Evolutionary conservation across 768 basidiomycete genomes (phyloP), one percentile per base, ranked within the genome.

Genomic region (Tricholomella constricta): DNA sequence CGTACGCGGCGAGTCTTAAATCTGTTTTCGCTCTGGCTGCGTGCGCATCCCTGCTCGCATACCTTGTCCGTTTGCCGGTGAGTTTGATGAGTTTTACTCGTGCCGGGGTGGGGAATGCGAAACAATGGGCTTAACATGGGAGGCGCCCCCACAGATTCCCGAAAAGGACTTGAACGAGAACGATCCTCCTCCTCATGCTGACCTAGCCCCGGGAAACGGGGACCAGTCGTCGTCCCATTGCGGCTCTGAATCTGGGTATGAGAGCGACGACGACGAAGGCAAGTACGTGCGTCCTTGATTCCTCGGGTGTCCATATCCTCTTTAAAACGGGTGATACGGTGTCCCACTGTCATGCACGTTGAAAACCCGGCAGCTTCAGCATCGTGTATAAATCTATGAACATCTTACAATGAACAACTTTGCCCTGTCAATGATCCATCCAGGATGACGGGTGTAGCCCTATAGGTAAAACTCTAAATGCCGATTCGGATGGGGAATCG

Each of bases 11-110:
- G 32, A 75, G 79, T 25, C 61, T 86, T 20, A 73, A 70, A 12
- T 72, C 73, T 2, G 84, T 86, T 2, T 86, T 85, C 65, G 64
- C 72, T 17, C 72, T 83, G 52, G 80, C 82, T 0, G 79, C 78
- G 1, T 68, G 65, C 34, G 76, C 80, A 23, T 80, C 81, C 1
- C 60, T 82, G 8, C 46, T 77, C 8, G 81, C 82, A 11, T 84
- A 78, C 63, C 43, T 81, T 22, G 72, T 74, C 48, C 76, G 84
- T 15, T 61, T 84, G 10, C 78, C 78, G 47, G 82, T 84, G 42
- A 44, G 79, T 72, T 32, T 3, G n/a, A n/a, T n/a, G n/a, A n/a
- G n/a, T n/a, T n/a, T n/a, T n/a, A n/a, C n/a, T n/a, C n/a, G n/a
- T n/a, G n/a, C n/a, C n/a, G n/a, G n/a, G n/a, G n/a, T n/a, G n/a